Evolutionary conservation across 176 grass and related monocot genomes (phyloP), one percentile per base, ranked within the genome.

Genomic region (Carex parvula): DNA sequence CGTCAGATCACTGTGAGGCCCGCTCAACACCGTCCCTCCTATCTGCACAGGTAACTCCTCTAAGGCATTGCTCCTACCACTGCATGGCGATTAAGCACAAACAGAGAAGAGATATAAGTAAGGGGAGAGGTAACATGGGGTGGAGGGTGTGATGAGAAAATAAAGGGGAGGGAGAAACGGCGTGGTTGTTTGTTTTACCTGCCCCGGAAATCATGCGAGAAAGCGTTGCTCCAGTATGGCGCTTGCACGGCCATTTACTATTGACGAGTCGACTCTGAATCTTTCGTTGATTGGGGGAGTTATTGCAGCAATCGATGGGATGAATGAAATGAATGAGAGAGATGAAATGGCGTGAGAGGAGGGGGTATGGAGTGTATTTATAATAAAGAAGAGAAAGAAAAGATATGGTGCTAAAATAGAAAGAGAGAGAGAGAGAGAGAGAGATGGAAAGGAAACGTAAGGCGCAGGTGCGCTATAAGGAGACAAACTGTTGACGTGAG

Each of bases 1-100:
- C 21, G 84, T 94, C 59, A 92, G 84, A 37, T 90, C 92, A 70
- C 92, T 90, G 9, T 73, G 77, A 16, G 48, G 89, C 0, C 90
- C 84, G 39, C 87, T 85, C 46, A 94, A 67, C 70, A 88, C 70
- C 24, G 88, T 33, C 18, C 76, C 86, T 0, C 85, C 83, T 21
- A 37, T 32, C 74, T 50, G 73, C n/a, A n/a, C 41, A 12, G 70
- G 52, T 30, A 78, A 53, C 24, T 78, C 73, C 20, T 78, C 73
- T 35, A 78, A 78, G 0, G 52, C 73, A 57, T 78, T 78, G 52
- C 50, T 17, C 73, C 73, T 33, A 32, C 4, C 44, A 74, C 70
- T 74, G 44, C 17, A 46, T 16, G 8, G 10, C 46, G 46, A 50
- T 50, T 50, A 50, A 50, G 46, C 46, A 50, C 46, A 50, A 50